A percentile compares a stretch with the other conserved stretches of the same genome.
Conservation (phyloP, 148 eudicot genomes). For the Silene uniflora region DNA sequence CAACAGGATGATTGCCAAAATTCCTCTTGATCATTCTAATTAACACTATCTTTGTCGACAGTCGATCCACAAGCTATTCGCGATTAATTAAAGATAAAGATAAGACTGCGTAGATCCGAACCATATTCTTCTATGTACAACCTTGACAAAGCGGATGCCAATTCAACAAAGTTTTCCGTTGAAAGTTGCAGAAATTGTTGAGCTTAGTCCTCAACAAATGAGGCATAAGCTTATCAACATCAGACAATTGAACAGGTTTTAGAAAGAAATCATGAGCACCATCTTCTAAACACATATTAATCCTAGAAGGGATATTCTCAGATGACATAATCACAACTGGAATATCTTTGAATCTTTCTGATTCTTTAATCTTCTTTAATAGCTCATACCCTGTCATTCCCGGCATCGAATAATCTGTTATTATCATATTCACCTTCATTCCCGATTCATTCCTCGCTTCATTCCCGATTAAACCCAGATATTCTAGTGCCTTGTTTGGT, state of each 20-base stretch:
- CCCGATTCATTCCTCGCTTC: slow-evolving; percentile 3
- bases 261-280: no score
- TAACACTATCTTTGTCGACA: neutral
- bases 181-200: slow-evolving; percentile 24
- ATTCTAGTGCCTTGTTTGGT: slow-evolving; percentile 34
- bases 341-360: no score
- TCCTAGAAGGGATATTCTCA: no score
- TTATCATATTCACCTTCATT: no score
- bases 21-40: neutral
- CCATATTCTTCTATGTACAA: slow-evolving; percentile 10
- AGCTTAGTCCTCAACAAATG: slow-evolving; percentile 28
- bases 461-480: slow-evolving; percentile 22
- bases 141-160: slow-evolving; percentile 25
- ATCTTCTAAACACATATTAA: no score
- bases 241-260: no score
- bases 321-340: no score
- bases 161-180: slow-evolving; percentile 19
- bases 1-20: neutral
- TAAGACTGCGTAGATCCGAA: neutral
- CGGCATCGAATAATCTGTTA: no score
- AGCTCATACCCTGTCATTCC: no score
- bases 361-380: no score
- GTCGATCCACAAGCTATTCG: neutral
- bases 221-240: no score
- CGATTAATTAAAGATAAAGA: no score